Base-by-base conservation (phyloP, 2,329 filamentous ascomycete species). In the Alternaria viburni region DNA sequence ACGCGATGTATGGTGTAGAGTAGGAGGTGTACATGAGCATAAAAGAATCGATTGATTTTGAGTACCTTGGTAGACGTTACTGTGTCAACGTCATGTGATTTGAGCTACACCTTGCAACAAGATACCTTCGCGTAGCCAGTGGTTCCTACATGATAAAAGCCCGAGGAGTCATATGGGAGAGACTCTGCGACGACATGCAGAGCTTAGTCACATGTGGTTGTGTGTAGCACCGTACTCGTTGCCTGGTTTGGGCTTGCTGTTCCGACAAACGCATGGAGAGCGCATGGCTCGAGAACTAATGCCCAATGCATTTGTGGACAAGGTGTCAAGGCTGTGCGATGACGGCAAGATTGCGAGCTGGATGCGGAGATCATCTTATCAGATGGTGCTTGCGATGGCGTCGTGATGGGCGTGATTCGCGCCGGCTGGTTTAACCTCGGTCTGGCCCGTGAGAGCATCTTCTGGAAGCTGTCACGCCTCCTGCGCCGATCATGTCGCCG, bases 401-500 rank as follows among this genome's bases (percentile, higher is more conserved):
- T 43, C 25, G 45, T 32, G 46, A 26, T 51, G 7, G 46, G 57
- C 26, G 19, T 61, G 54, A 61, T 57, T 61, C 36, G 59, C 23
- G 45, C 36, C 44, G 32, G 52, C 45, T 49, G 12, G 52, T 44
- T 51, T 65, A 65, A 65, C 63, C 60, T 70, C 69, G 68, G 69
- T 61, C 61, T 64, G 44, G 61, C 10, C 19, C 50, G 32, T 25
- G 51, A 60, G 32, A 67, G 69, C 58, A 69, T 64, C 67, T 71
- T 71, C 69, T 69, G 64, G 69, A 71, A 71, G 45, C 63, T 26
- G 41, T 60, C 45, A 21, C 58, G 52, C 57, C 52, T 58, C 41
- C 49, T 59, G 45, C 46, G 61, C 54, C 54, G 11, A 15, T n/a
- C 17, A 36, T 13, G 12, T 36, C 12, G 30, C 50, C 26, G 30